Conservation (phyloP, 345 rosid species). For the Salix udensis region DNA sequence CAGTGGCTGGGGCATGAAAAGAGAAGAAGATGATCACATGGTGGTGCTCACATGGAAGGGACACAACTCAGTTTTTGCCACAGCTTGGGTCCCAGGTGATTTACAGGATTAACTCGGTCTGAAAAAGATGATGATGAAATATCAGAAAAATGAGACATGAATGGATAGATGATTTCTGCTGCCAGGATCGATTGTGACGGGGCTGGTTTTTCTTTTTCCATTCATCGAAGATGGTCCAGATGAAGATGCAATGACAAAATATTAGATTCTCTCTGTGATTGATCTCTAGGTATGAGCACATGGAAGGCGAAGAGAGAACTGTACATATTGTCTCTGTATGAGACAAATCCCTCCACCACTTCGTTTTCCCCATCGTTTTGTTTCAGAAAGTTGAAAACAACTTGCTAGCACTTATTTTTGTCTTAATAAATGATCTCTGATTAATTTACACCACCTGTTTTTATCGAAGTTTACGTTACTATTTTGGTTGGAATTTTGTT, state of each 20-base stretch:
- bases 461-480: background rate
- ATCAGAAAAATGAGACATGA: background rate
- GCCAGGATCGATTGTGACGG: too few relatives aligned
- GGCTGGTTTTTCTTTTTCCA: background rate
- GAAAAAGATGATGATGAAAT: background rate
- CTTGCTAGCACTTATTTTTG: background rate
- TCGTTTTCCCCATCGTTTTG: constrained; percentile 3
- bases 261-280: too few relatives aligned
- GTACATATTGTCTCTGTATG: constrained; percentile 24
- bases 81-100: constrained; percentile 48
- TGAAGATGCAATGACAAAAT: background rate
- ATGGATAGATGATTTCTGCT: background rate
- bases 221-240: background rate
- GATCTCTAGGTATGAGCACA: background rate
- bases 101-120: constrained; percentile 20
- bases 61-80: constrained; percentile 64
- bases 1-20: constrained; percentile 77
- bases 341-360: constrained; percentile 20
- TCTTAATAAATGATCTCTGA: background rate
- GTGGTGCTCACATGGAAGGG: constrained; percentile 75
- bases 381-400: constrained; percentile 3
- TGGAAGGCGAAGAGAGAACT: constrained; percentile 14
- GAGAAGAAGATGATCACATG: constrained; percentile 54
- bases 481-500: too few relatives aligned
- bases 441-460: background rate